These are phyloP conservation scores for Pseudogymnoascus sp. DNA, from an alignment of 2,329 filamentous ascomycete species.

Conservation along the genomic window DNA sequence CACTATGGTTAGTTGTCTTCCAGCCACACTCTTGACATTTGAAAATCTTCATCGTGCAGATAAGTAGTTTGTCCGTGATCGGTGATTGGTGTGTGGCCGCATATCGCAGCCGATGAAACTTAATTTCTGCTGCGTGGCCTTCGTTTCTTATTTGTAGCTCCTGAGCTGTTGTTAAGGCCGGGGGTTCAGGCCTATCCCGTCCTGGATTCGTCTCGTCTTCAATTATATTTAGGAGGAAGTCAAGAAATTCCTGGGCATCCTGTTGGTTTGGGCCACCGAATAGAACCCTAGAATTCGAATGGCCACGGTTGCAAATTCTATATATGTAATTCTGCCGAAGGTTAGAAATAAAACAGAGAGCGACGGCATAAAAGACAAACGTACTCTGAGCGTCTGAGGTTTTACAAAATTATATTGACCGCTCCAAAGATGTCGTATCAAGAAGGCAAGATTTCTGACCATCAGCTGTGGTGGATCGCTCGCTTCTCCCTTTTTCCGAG, in stretches of 20 bases:
- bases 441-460: constrained; percentile 49
- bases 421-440: constrained; percentile 37
- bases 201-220: constrained; percentile 77
- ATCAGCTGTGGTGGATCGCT: constrained; percentile 49
- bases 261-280: constrained; percentile 75
- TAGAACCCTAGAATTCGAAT: constrained; percentile 36
- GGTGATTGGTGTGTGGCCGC: not conserved
- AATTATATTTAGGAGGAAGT: constrained; percentile 71
- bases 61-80: not conserved
- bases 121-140: not conserved
- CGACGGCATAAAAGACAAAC: constrained; percentile 19
- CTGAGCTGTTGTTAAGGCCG: constrained; percentile 39
- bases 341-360: constrained; percentile 18
- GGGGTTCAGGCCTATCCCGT: constrained; percentile 50
- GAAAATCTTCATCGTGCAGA: not conserved
- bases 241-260: constrained; percentile 84
- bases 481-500: constrained; percentile 53
- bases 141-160: constrained; percentile 10
- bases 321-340: constrained; percentile 52
- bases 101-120: constrained; percentile 10
- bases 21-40: constrained; percentile 28
- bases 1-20: constrained; percentile 66
- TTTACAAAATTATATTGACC: constrained; percentile 34
- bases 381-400: constrained; percentile 49
- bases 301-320: constrained; percentile 51